Evolutionary conservation across 202 grass and related monocot genomes (phyloP).

Genomic region (Carex sylvatica): DNA sequence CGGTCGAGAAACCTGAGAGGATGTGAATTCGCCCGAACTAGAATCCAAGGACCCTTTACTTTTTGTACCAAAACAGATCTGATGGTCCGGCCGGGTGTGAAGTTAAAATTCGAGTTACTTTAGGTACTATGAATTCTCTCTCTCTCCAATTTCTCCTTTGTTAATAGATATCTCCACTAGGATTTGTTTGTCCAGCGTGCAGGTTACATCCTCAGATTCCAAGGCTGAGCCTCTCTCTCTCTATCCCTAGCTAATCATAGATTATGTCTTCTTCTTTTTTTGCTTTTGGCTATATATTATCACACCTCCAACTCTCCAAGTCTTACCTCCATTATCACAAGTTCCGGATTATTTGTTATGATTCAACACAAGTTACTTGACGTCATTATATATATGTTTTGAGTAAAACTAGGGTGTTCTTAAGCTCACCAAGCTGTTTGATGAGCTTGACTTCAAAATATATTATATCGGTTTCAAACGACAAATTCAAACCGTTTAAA

Average conservation of each 20-base stretch:
- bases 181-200: constrained; percentile 32
- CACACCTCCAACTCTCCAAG: background rate
- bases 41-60: too few relatives aligned
- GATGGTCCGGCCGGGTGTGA: too few relatives aligned
- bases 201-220: constrained; percentile 29
- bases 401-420: too few relatives aligned
- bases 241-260: constrained; percentile 15
- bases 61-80: too few relatives aligned
- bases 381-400: too few relatives aligned
- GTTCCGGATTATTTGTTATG: background rate
- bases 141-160: background rate
- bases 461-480: too few relatives aligned
- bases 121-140: background rate
- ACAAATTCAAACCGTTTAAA: too few relatives aligned
- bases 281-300: background rate
- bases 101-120: too few relatives aligned
- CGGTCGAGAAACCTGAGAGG: too few relatives aligned
- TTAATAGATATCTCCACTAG: constrained; percentile 17
- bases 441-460: too few relatives aligned
- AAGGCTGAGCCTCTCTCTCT: background rate
- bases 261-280: constrained; percentile 3
- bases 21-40: too few relatives aligned
- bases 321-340: background rate
- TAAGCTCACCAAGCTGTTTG: too few relatives aligned
- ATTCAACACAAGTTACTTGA: background rate